Percentiles rank a stretch among this genome's conserved stretches.
phyloP scores from a whole-genome alignment of 306 rosid species.

The Sicyos edulis region DNA sequence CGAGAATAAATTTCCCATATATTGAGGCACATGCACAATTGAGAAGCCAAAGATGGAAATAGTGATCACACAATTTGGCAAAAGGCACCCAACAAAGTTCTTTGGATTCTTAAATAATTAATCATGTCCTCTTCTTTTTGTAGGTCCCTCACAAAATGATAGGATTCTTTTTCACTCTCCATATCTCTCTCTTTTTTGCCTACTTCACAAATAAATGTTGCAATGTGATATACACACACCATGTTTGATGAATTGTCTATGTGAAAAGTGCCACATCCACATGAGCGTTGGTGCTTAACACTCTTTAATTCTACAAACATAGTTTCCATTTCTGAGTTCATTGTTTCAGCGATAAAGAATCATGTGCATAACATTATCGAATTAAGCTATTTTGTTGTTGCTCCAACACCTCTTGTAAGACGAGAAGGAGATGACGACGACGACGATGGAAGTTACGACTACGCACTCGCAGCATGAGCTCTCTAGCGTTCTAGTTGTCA shows the following conservation, averaged over 20 bases:
- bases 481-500: neutral
- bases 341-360: neutral
- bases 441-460: neutral
- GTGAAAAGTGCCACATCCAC: slow-evolving; percentile 6
- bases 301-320: neutral
- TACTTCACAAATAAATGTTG: neutral
- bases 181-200: neutral
- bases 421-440: slow-evolving; percentile 11
- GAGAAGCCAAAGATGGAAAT: too few relatives aligned
- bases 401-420: neutral
- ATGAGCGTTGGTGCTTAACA: neutral
- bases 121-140: neutral
- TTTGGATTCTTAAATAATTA: neutral
- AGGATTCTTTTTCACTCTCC: neutral
- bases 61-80: too few relatives aligned
- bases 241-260: neutral
- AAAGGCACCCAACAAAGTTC: too few relatives aligned
- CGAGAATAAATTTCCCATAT: too few relatives aligned
- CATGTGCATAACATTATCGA: neutral
- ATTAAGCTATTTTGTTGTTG: neutral
- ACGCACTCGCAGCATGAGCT: slow-evolving; percentile 14
- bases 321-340: neutral
- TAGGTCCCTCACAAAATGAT: neutral
- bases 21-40: too few relatives aligned
- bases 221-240: slow-evolving; percentile 3